Percentiles rank a stretch among this genome's conserved stretches.
phyloP scores from a whole-genome alignment of 176 grass and related monocot genomes.

The Guadua angustifolia region DNA sequence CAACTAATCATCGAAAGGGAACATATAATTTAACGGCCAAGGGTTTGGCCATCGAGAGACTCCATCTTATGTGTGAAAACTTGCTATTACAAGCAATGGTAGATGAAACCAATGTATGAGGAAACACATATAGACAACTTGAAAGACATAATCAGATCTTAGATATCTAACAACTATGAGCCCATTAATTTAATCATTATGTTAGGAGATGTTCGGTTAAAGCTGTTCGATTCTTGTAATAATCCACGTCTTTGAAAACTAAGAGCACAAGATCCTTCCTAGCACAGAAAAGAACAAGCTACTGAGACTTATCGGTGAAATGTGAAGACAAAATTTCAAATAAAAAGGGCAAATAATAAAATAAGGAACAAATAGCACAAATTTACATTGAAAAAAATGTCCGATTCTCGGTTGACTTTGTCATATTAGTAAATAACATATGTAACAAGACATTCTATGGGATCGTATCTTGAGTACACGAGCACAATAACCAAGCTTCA shows the following conservation, averaged over 20 bases:
- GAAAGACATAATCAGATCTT: neutral
- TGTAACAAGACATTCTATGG: neutral
- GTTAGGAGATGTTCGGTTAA: neutral
- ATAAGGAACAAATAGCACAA: neutral
- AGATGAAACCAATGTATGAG: neutral
- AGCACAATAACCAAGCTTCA: conserved; percentile 97
- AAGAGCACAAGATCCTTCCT: neutral
- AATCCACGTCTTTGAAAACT: neutral
- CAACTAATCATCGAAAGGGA: neutral
- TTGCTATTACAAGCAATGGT: neutral
- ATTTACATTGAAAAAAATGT: neutral
- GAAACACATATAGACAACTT: neutral
- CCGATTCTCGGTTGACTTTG: neutral
- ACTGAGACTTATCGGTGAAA: neutral
- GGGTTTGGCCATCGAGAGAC: neutral
- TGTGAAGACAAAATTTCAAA: neutral
- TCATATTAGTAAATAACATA: neutral
- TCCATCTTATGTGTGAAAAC: neutral
- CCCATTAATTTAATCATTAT: neutral
- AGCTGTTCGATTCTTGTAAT: neutral
- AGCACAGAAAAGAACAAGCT: neutral
- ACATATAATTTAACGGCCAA: neutral
- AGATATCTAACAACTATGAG: neutral
- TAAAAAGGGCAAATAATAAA: neutral
- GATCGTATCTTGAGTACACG: conserved; percentile 59